These are phyloP conservation scores for Leptomonas pyrrhocoris DNA, from an alignment of 208 protist species.

Conservation along the genomic window DNA sequence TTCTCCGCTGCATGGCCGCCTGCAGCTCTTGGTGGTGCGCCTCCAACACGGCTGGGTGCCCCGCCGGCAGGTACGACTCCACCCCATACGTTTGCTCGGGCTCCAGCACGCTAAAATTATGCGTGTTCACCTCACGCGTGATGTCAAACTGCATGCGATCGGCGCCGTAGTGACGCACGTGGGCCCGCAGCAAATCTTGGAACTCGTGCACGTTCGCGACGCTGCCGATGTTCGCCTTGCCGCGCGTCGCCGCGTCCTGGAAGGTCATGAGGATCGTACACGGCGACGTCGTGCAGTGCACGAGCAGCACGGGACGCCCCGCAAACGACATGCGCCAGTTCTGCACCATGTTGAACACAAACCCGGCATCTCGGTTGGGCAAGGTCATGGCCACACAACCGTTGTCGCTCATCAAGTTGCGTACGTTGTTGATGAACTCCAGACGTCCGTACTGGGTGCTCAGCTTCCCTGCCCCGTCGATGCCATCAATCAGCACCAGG, in stretches of 20 bases:
- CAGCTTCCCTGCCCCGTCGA: conserved; percentile 72
- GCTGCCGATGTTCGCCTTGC: conserved; percentile 78
- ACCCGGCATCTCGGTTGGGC: conserved; percentile 73
- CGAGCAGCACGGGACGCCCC: conserved; percentile 72
- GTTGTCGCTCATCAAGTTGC: conserved; percentile 62
- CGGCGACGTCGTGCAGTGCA: conserved; percentile 82
- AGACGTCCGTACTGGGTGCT: conserved; percentile 75
- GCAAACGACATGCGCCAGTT: conserved; percentile 89
- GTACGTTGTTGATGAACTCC: conserved; percentile 79
- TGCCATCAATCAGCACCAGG: conserved; percentile 74
- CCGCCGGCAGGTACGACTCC: conserved; percentile 62
- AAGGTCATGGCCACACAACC: conserved; percentile 74
- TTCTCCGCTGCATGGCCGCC: conserved; percentile 30
- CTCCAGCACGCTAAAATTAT: conserved; percentile 73
- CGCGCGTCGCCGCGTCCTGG: conserved; percentile 72
- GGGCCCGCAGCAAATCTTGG: conserved; percentile 73
- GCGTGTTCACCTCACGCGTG: conserved; percentile 61
- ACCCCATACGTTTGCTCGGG: conserved; percentile 62
- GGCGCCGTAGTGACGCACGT: conserved; percentile 76
- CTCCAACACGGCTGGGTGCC: conserved; percentile 57
- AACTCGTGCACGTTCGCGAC: conserved; percentile 78
- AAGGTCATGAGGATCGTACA: conserved; percentile 91
- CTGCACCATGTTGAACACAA: conserved; percentile 82
- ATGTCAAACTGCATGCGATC: conserved; percentile 85
- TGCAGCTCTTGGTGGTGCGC: conserved; percentile 27